Conservation (phyloP, 768 basidiomycete species). For the Gautieria morchelliformis region DNA sequence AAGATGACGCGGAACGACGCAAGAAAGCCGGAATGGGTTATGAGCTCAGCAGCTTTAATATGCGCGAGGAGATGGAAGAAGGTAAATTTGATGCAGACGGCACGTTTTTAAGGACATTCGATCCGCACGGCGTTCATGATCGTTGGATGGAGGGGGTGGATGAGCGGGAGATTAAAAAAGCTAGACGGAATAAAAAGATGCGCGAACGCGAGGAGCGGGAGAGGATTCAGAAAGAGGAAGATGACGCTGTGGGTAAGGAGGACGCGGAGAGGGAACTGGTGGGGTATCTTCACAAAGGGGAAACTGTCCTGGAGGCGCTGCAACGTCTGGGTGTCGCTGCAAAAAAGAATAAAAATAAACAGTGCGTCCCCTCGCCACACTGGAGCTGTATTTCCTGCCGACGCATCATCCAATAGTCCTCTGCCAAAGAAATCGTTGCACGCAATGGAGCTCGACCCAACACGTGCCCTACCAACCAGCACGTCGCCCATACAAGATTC, state of each 20-base stretch:
- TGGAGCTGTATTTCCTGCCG: background rate
- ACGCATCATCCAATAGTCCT: background rate
- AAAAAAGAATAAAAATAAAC: conserved; percentile 34
- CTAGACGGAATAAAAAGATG: conserved; percentile 63
- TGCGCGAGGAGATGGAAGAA: conserved; percentile 98
- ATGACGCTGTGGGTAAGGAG: conserved; percentile 53
- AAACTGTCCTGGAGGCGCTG: conserved; percentile 83
- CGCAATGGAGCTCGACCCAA: conserved; percentile 40
- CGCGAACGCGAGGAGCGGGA: conserved; percentile 66
- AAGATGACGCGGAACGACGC: conserved; percentile 67
- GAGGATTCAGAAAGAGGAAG: conserved; percentile 62
- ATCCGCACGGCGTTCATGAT: conserved; percentile 88
- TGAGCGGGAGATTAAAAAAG: conserved; percentile 78
- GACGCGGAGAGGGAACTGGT: conserved; percentile 61
- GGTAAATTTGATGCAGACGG: conserved; percentile 96
- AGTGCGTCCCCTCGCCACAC: background rate
- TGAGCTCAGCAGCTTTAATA: conserved; percentile 93
- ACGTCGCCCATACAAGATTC: conserved; percentile 12
- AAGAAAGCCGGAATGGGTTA: conserved; percentile 88
- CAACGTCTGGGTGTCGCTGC: conserved; percentile 70
- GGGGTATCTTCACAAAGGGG: conserved; percentile 73
- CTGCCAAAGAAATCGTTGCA: background rate
- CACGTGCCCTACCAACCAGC: conserved; percentile 11
- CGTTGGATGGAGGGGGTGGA: conserved; percentile 87
- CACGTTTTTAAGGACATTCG: conserved; percentile 73